Percentiles rank a stretch among this genome's conserved stretches.
Evolutionary conservation across 1,139 yeast species (phyloP).

Genomic region (Arxiozyma telluris): DNA sequence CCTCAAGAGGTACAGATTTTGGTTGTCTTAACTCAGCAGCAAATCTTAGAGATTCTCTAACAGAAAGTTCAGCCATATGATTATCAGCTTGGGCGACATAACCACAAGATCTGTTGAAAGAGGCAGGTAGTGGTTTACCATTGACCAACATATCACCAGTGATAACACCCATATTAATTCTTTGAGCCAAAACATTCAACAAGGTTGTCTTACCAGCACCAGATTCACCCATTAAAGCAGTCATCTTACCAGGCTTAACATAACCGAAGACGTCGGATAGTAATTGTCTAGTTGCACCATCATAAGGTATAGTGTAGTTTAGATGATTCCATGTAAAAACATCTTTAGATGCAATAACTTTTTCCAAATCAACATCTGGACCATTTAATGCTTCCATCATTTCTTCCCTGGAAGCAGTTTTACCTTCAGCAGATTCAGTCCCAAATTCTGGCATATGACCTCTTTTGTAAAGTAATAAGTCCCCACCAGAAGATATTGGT

Average conservation of each 20-base stretch:
- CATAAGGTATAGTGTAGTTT: conserved; percentile 43
- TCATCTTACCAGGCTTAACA: conserved; percentile 57
- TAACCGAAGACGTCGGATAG: conserved; percentile 54
- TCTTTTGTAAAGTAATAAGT: conserved; percentile 46
- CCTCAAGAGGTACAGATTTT: conserved; percentile 38
- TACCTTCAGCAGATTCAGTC: conserved; percentile 36
- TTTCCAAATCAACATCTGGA: conserved; percentile 34
- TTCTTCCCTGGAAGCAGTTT: conserved; percentile 36
- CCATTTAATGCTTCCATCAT: conserved; percentile 38
- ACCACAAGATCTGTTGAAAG: conserved; percentile 55
- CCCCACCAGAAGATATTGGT: conserved; percentile 50
- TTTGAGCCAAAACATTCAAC: conserved; percentile 49
- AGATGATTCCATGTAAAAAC: conserved; percentile 48
- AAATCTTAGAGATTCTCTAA: conserved; percentile 51
- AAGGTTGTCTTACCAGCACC: conserved; percentile 66
- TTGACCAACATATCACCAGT: conserved; percentile 60
- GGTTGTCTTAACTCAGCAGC: conserved; percentile 56
- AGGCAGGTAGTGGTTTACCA: conserved; percentile 42
- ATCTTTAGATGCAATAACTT: conserved; percentile 35
- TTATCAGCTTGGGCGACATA: conserved; percentile 61
- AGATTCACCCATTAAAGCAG: conserved; percentile 60
- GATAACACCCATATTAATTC: conserved; percentile 50
- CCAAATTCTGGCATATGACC: conserved; percentile 42
- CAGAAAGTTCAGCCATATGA: conserved; percentile 49
- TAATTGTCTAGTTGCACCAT: conserved; percentile 40